These are phyloP conservation scores for Epicoccum nigrum DNA, from an alignment of 2,329 filamentous ascomycete species.

Conservation along the genomic window DNA sequence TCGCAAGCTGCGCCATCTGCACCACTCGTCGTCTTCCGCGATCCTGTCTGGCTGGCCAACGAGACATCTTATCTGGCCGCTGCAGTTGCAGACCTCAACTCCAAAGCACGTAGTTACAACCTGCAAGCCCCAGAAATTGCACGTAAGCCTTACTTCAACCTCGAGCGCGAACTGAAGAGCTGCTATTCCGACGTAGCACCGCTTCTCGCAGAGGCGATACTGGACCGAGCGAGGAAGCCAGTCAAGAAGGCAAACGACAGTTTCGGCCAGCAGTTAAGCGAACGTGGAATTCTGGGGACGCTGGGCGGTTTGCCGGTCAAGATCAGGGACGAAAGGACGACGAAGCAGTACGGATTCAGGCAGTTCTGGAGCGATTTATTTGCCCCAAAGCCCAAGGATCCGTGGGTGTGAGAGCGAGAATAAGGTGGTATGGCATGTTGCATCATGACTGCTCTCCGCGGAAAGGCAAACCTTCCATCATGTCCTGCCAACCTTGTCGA, in stretches of 20 bases:
- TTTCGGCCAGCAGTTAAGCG: constrained; percentile 45
- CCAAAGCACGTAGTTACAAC: constrained; percentile 85
- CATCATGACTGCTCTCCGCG: background rate
- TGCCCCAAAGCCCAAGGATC: constrained; percentile 18
- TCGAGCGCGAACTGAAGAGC: constrained; percentile 78
- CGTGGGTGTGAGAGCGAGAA: background rate
- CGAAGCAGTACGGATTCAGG: constrained; percentile 79
- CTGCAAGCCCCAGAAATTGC: constrained; percentile 91
- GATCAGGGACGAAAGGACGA: constrained; percentile 75
- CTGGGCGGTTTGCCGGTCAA: constrained; percentile 62
- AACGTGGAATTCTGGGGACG: constrained; percentile 65
- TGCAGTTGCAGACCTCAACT: constrained; percentile 78
- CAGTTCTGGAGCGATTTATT: constrained; percentile 90
- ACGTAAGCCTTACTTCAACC: constrained; percentile 87
- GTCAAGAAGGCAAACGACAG: constrained; percentile 42
- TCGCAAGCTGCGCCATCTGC: constrained; percentile 26
- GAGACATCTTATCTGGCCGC: constrained; percentile 78
- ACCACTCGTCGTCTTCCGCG: constrained; percentile 69
- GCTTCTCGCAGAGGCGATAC: constrained; percentile 72
- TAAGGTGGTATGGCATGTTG: background rate
- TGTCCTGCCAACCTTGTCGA: too few relatives aligned
- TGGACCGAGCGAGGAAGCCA: constrained; percentile 65
- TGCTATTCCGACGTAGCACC: constrained; percentile 91
- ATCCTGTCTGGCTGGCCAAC: constrained; percentile 73
- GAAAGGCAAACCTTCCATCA: too few relatives aligned